Percentiles rank a stretch among this genome's conserved stretches.
Conservation (phyloP, 768 basidiomycete genomes). For the Russula earlei region DNA sequence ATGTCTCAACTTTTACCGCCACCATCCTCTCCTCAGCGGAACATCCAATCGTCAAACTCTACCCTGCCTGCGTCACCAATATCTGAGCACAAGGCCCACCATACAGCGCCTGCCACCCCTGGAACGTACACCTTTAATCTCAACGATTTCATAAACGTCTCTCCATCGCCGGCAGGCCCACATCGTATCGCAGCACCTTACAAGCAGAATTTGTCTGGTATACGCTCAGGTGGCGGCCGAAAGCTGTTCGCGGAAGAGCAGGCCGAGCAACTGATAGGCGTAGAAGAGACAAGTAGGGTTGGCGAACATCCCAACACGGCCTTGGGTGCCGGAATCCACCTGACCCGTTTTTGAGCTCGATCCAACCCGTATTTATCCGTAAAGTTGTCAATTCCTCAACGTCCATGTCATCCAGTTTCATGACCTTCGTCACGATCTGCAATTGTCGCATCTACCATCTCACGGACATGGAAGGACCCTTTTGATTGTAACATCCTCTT, state of each 20-base stretch:
- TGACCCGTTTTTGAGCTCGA: slow-evolving; percentile 15
- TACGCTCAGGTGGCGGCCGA: slow-evolving; percentile 16
- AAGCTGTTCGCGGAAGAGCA: slow-evolving; percentile 21
- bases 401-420: slow-evolving; percentile 16
- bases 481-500: slow-evolving; percentile 17
- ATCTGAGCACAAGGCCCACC: slow-evolving; percentile 11
- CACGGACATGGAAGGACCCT: slow-evolving; percentile 20
- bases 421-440: slow-evolving; percentile 19
- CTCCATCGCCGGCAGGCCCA: slow-evolving; percentile 19
- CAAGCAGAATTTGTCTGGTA: slow-evolving; percentile 17
- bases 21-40: slow-evolving; percentile 13
- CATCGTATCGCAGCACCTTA: slow-evolving; percentile 10
- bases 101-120: slow-evolving; percentile 16
- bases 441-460: slow-evolving; percentile 21
- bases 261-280: slow-evolving; percentile 6
- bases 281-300: slow-evolving; percentile 11
- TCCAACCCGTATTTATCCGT: slow-evolving; percentile 13
- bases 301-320: slow-evolving; percentile 14
- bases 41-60: background rate
- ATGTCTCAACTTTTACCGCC: slow-evolving; percentile 7
- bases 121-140: slow-evolving; percentile 21
- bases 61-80: slow-evolving; percentile 8
- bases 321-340: slow-evolving; percentile 19
- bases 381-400: slow-evolving; percentile 12
- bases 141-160: slow-evolving; percentile 22